Evolutionary conservation across 1,139 yeast species (phyloP), one percentile per base, ranked within the genome.

Genomic region (Suhomyces panamericanus): DNA sequence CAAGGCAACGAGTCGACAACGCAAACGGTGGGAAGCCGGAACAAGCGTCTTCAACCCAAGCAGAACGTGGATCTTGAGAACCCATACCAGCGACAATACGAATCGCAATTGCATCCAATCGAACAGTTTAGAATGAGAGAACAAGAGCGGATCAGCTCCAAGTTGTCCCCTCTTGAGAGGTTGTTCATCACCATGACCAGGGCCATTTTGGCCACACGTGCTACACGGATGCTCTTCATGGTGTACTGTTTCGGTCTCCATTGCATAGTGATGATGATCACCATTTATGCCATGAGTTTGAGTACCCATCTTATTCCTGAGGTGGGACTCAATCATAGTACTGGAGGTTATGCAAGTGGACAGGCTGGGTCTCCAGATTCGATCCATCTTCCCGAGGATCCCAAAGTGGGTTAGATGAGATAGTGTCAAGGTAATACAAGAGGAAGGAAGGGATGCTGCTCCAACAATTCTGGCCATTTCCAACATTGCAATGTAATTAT

Each of bases 111-210:
- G 42, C 91, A 89, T 56, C 96, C 96, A 24, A 81, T 87, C 53
- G 95, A 87, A 55, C 88, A 83, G 57, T 88, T 91, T 66, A 78
- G 95, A 56, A 78, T 84, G 39, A 70, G 81, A 50, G 97, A 90
- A 62, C 81, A 85, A 39, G 91, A 85, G 55, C 72, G 96, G 49
- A 85, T 88, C 41, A 77, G 78, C 44, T 82, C 90, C 8, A 76
- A 80, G 47, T 73, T 90, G 61, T 83, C 93, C 1, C 88, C 95
- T 3, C 59, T 87, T 44, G 97, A 93, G 55, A 72, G 95, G 46
- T 68, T 87, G n/a, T 86, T 87, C 50, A 79, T 87, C 47, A 80
- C 85, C 36, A 73, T 87, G 51, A 86, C 96, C 2, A 74, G 89
- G 53, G 79, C 88, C 0, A 78, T 90, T 13, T 69, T 89, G 49